Conservation (phyloP, 2,329 filamentous ascomycete species). For the Apiospora arundinis region DNA sequence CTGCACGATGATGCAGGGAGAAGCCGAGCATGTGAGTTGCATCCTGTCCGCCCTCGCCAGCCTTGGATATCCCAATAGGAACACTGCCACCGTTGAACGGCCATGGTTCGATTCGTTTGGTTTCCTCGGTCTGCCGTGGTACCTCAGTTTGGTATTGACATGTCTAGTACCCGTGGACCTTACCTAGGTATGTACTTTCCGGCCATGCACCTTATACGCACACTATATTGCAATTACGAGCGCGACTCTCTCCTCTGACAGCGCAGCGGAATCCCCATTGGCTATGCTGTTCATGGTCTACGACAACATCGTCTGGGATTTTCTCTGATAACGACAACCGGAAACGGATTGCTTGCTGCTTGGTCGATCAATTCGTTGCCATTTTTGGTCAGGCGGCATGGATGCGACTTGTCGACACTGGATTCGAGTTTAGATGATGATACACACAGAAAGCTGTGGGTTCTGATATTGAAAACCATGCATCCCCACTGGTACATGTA, state of each 20-base stretch:
- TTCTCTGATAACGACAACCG: not conserved
- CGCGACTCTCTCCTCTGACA: not conserved
- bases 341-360: not conserved
- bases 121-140: not conserved
- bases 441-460: not conserved
- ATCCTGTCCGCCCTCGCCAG: not conserved
- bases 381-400: not conserved
- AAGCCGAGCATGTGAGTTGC: not conserved
- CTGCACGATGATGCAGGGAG: constrained; percentile 1
- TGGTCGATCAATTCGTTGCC: not conserved
- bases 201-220: not conserved
- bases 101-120: not conserved
- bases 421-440: not conserved
- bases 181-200: no score
- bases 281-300: not conserved
- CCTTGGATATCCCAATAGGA: not conserved
- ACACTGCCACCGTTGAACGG: not conserved
- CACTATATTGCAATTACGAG: not conserved
- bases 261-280: not conserved
- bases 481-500: not conserved
- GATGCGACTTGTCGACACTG: not conserved
- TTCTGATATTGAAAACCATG: not conserved
- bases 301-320: not conserved
- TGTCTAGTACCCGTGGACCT: not conserved
- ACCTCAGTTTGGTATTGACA: not conserved